Evolutionary conservation across 1,284 basidiomycete genomes (phyloP), one percentile per base, ranked within the genome.

Genomic region (Albatrellus sp.): DNA sequence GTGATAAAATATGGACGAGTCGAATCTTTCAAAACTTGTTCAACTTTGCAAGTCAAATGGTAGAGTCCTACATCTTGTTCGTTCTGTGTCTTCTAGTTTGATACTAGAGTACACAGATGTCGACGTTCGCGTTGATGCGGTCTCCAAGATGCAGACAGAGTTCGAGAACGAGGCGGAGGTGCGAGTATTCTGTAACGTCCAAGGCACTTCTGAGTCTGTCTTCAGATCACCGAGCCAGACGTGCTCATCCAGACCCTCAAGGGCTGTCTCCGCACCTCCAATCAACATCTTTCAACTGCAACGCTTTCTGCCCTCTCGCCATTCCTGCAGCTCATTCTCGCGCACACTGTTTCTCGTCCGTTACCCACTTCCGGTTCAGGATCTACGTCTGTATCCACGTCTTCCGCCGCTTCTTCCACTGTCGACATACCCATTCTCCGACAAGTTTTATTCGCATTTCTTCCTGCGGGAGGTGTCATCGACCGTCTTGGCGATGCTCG

Each of bases 401-500:
- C 63, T 11, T 59, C 78, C 9, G 53, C 57, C n/a, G 56, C 59
- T 19, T 60, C 63, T 14, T 67, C 67, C 19, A 55, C 67, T 35
- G 59, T 77, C 29, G 81, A 87, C 56, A 58, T 68, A 35, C 57
- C 65, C 38, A 67, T 70, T 28, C 72, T 90, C 39, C 81, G 84
- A 40, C 72, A 79, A 48, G 71, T 75, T 31, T 64, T 89, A 45
- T 60, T 63, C 44, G 75, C 81, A 12, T 80, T 90, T 55, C 67
- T 90, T 36, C 76, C 83, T 19, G 55, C 77, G 2, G 82, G 82
- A 42, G 85, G 85, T 35, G 67, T 90, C 30, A 69, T 92, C 49
- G 90, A 92, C 54, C 77, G 84, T 45, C 72, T 93, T 12, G 88
- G 86, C 24, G 90, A 93, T 59, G 74, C 61, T 37, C 70, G 80